These are phyloP conservation scores for Volvox reticuliferus DNA, from an alignment of 139 green algal species.

Conservation along the genomic window DNA sequence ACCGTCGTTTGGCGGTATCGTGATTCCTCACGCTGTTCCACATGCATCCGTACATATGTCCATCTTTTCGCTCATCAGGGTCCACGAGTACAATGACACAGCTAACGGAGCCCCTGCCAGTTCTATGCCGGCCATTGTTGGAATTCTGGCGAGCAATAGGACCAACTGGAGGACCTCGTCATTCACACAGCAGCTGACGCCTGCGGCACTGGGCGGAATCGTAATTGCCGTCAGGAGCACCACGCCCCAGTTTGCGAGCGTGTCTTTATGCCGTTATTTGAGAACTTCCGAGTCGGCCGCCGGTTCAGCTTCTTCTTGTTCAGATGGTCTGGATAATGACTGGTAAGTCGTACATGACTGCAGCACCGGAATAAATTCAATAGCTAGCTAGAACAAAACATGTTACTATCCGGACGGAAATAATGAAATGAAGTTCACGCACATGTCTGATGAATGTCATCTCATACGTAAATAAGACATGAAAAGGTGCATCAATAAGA, in stretches of 20 bases:
- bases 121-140: neutral
- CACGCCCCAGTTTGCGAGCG: neutral
- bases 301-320: neutral
- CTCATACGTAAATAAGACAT: too few species aligned
- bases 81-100: conserved; percentile 2
- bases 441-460: too few species aligned
- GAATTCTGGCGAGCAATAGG: neutral
- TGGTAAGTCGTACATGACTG: neutral
- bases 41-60: too few species aligned
- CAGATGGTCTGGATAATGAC: neutral
- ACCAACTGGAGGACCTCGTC: neutral
- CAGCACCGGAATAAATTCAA: too few species aligned
- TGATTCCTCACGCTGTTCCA: too few species aligned
- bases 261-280: neutral
- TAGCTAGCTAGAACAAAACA: too few species aligned
- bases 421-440: too few species aligned
- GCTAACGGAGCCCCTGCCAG: neutral
- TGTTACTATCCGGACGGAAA: too few species aligned
- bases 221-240: neutral
- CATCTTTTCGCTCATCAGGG: neutral
- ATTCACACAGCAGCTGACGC: neutral
- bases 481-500: too few species aligned
- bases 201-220: neutral
- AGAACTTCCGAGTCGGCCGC: neutral
- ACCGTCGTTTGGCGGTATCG: too few species aligned